phyloP scores from a whole-genome alignment of 352 stramenopile genomes.

The Pythium pectinolyticum region DNA sequence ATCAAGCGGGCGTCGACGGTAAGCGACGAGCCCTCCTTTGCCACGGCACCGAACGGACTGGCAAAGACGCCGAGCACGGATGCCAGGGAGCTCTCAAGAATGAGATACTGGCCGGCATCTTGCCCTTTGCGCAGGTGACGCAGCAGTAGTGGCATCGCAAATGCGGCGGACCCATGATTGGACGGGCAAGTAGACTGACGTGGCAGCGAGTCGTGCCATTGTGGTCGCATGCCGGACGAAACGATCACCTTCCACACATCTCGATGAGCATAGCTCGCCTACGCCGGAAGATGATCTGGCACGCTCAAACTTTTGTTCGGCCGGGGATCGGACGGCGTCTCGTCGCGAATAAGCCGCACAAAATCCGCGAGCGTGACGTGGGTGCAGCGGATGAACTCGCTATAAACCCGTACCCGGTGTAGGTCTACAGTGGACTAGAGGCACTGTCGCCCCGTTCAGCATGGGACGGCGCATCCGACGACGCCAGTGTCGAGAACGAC shows the following conservation, averaged over 20 bases:
- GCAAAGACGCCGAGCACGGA: neutral
- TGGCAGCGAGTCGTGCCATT: neutral
- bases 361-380: neutral
- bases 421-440: too few relatives aligned
- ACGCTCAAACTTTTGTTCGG: neutral
- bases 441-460: too few relatives aligned
- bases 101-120: neutral
- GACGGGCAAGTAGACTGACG: neutral
- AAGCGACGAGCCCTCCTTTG: neutral
- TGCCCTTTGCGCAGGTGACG: neutral
- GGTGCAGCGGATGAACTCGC: neutral
- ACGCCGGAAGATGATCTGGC: neutral
- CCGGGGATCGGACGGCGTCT: neutral
- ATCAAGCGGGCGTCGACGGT: conserved; percentile 7
- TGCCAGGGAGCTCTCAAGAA: neutral
- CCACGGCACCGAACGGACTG: conserved; percentile 16
- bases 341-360: neutral
- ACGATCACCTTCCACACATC: too few relatives aligned
- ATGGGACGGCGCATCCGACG: too few relatives aligned
- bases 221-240: neutral
- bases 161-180: neutral
- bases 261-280: too few relatives aligned
- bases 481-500: too few relatives aligned
- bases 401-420: neutral
- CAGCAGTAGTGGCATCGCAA: neutral